Percentiles rank a stretch among this genome's conserved stretches.
These are phyloP conservation scores for Zygotorulaspora sp. DNA, from an alignment of 805 yeast genomes.

Conservation along the genomic window DNA sequence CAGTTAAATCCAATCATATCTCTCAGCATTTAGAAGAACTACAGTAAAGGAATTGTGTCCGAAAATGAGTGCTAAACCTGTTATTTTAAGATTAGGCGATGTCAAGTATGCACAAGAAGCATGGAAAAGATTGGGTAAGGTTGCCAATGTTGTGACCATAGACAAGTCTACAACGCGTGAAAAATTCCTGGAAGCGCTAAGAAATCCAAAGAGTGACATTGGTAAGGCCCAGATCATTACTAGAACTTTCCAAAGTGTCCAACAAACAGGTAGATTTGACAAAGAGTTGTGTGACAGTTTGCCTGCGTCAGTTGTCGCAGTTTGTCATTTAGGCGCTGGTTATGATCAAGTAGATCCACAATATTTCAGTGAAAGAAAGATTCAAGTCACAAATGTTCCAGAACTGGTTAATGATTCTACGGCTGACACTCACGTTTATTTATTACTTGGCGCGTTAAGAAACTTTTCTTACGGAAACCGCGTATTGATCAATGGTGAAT, in stretches of 20 bases:
- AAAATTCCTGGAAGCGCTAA: slow-evolving; percentile 30
- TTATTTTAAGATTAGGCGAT: slow-evolving; percentile 62
- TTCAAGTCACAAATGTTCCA: slow-evolving; percentile 68
- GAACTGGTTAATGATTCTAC: slow-evolving; percentile 64
- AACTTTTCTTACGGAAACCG: slow-evolving; percentile 60
- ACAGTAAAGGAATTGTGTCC: no score
- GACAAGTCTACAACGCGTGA: slow-evolving; percentile 39
- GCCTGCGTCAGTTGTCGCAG: slow-evolving; percentile 49
- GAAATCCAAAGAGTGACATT: slow-evolving; percentile 33
- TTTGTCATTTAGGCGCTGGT: slow-evolving; percentile 70
- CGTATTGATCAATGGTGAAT: slow-evolving; percentile 52
- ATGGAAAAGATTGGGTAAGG: slow-evolving; percentile 52
- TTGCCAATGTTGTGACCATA: slow-evolving; percentile 46
- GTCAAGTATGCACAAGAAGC: slow-evolving; percentile 56
- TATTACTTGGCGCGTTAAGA: slow-evolving; percentile 59
- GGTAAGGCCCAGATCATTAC: slow-evolving; percentile 37
- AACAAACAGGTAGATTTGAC: slow-evolving; percentile 60
- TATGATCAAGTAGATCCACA: slow-evolving; percentile 66
- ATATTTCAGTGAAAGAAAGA: slow-evolving; percentile 46
- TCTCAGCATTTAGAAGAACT: no score
- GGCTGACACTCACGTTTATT: slow-evolving; percentile 63
- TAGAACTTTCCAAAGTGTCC: slow-evolving; percentile 51
- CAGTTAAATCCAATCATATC: no score
- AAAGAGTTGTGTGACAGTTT: slow-evolving; percentile 51
- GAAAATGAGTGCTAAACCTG: slow-evolving; percentile 43